Base-by-base conservation (phyloP, 2,329 filamentous ascomycete genomes). In the Ophiocordyceps unilateralis region DNA sequence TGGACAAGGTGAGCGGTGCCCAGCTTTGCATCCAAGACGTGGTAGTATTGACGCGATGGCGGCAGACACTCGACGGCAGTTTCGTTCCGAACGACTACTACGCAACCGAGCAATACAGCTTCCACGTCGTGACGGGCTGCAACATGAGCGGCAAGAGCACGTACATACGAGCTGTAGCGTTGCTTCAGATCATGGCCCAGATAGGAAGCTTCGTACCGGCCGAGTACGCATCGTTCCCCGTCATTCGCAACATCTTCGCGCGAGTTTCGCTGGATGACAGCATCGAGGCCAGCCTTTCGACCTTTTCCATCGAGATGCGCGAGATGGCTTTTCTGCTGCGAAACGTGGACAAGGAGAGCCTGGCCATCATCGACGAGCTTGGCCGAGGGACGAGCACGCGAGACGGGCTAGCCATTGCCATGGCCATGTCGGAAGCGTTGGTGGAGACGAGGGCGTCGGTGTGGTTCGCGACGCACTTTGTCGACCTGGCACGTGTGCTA, bases 141-240 rank as follows among this genome's bases (percentile, higher is more conserved):
- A 98, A 98, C 53, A 98, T 98, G 91, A 93, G 86, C 51, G 91
- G 88, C 1, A 98, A 96, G 58, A 93, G 83, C 49, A 98, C 88
- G 0, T 96, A 95, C 54, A 94, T 96, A 48, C 78, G 86, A 41
- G 81, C 83, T 2, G 69, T 93, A 21, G 84, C 89, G 0, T 65
- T 98, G 26, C 76, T 93, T 55, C 77, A 83, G 39, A 78, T 98
- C 45, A 95, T 98, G 87, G 86, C 86, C 1, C 91, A 98, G 53
- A 78, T 95, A 42, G 89, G 88, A 3, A 83, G 78, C 51, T 96
- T 93, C 56, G 81, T 96, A 1, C 91, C 91, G 0, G 89, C 87
- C 0, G 69, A 79, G 24, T 91, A 85, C 53, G 91, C 87, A 0
- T 77, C 79, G 0, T 82, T 96, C 48, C 76, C 87, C 0, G 76